phyloP scores from a whole-genome alignment of 352 stramenopile genomes.

The Globisporangium middletonii region DNA sequence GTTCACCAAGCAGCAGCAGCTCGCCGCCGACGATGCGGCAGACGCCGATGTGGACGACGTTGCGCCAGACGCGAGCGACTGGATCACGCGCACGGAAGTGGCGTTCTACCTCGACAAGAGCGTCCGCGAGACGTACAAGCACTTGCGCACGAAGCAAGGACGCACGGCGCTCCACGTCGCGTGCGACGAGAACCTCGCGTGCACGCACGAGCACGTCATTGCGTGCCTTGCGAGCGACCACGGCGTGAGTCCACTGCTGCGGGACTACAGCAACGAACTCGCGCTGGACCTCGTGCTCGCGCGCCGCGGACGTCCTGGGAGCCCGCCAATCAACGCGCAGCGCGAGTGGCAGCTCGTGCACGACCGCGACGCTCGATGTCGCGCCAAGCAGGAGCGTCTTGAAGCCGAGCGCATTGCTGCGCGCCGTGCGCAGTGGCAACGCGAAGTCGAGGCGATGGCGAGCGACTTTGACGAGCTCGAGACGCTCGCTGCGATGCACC shows the following conservation, averaged over 20 bases:
- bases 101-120: constrained; percentile 59
- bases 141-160: constrained; percentile 57
- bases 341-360: constrained; percentile 25
- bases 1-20: constrained; percentile 11
- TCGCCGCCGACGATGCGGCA: constrained; percentile 19
- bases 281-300: constrained; percentile 43
- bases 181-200: constrained; percentile 80
- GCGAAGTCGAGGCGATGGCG: constrained; percentile 32
- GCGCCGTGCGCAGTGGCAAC: constrained; percentile 31
- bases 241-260: constrained; percentile 44
- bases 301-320: constrained; percentile 50
- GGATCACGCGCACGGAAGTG: constrained; percentile 40
- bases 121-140: constrained; percentile 57
- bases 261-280: constrained; percentile 34
- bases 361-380: constrained; percentile 25
- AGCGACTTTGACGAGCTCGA: constrained; percentile 50
- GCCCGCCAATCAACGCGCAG: constrained; percentile 32
- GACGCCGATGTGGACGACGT: constrained; percentile 21
- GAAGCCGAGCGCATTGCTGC: constrained; percentile 28
- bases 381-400: constrained; percentile 19
- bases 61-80: constrained; percentile 31
- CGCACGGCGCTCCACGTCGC: constrained; percentile 61
- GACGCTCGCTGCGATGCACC: constrained; percentile 31
- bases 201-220: constrained; percentile 66
- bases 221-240: constrained; percentile 42